These are phyloP conservation scores for Scheffersomyces titani DNA, from an alignment of 1,139 yeast species.

Conservation along the genomic window DNA sequence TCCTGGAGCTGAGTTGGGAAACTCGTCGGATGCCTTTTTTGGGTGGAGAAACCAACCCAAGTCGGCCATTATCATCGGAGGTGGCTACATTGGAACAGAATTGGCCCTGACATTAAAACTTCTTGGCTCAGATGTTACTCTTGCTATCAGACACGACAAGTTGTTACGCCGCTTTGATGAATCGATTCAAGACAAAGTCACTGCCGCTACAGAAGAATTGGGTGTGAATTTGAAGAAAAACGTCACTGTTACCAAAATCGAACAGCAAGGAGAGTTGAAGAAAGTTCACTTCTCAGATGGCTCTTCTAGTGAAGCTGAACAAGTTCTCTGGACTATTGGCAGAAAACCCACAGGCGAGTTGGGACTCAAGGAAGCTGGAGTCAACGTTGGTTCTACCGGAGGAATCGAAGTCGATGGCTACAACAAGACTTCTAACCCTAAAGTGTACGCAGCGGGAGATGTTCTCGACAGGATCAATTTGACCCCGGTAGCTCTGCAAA, in stretches of 20 bases:
- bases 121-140: conserved; percentile 12
- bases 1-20: background rate
- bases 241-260: background rate
- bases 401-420: conserved; percentile 1
- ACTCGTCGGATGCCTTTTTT: background rate
- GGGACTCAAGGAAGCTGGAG: conserved; percentile 1
- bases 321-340: conserved; percentile 3
- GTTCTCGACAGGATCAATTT: background rate
- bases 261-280: background rate
- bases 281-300: conserved; percentile 2
- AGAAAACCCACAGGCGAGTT: conserved; percentile 1
- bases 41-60: background rate
- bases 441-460: conserved; percentile 3
- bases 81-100: conserved; percentile 2
- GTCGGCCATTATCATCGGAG: background rate
- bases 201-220: background rate
- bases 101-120: background rate
- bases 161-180: conserved; percentile 7
- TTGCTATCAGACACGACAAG: conserved; percentile 12
- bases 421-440: conserved; percentile 1
- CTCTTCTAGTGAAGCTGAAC: background rate
- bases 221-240: background rate
- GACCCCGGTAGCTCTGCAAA: background rate
- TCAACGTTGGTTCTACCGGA: background rate
- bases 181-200: conserved; percentile 1